Base-by-base conservation (phyloP, 345 rosid species). In the Gossypium ekmanianum region DNA sequence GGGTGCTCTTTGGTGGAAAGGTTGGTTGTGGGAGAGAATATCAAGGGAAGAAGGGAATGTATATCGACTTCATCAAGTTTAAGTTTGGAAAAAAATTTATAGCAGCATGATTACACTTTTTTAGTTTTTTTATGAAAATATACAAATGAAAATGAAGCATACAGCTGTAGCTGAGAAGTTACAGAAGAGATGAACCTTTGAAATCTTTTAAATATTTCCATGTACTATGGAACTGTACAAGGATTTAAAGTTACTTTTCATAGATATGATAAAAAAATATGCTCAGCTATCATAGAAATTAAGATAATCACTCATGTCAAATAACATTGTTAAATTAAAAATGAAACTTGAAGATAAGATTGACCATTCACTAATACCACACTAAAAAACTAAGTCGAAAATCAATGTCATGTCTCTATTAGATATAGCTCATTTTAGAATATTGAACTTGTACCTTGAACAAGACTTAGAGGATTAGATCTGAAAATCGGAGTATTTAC, bases 401-500 rank as follows among this genome's bases (percentile, higher is more conserved):
- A 27, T 27, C 29, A 27, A 2, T 27, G 3, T 27, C 3, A 27
- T 27, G 29, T 0, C 29, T 27, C 29, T 27, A 27, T 65, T 65
- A n/a, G 51, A 43, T 65, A 44, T 1, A 65, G 9, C 18, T 72
- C 58, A 57, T 52, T 7, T 17, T 26, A 44, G 10, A 2, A 7
- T n/a, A 55, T 51, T 48, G 6, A 62, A 27, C 22, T 47, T 74
- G 45, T 74, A 65, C 63, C 41, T 59, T 61, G 18, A 18, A 18
- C 20, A 85, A 85, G 61, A 52, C 78, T 79, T 20, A 27, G 24
- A 72, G 78, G 76, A 13, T 51, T 79, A 65, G 85, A 83, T 63
- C 81, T 80, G 57, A 85, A 80, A 41, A 80, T 84, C 0, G 85
- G 84, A 3, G 57, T 59, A 26, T 83, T 81, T 54, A 78, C 89